Evolutionary conservation across 2,329 filamentous ascomycete species (phyloP).

Genomic region (Aspergillus puulaauensis): DNA sequence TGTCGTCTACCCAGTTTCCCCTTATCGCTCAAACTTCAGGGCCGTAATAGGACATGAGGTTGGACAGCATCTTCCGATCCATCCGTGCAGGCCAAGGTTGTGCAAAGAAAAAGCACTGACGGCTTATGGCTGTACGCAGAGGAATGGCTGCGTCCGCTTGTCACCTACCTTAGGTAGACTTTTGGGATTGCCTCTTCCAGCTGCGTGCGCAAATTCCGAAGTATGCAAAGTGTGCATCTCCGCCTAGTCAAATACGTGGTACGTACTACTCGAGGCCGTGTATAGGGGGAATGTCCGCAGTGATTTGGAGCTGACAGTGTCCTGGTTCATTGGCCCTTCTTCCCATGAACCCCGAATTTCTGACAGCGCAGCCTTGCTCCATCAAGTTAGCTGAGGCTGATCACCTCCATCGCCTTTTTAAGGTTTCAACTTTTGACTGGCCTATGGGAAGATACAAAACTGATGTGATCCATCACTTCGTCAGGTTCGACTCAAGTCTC

Average conservation of each 20-base stretch:
- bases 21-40: neutral
- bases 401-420: neutral
- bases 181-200: conserved; percentile 23
- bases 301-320: neutral
- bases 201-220: conserved; percentile 19
- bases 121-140: neutral
- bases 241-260: conserved; percentile 6
- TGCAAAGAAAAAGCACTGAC: neutral
- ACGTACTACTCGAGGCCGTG: neutral
- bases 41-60: neutral
- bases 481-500: conserved; percentile 2
- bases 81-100: neutral
- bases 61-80: neutral
- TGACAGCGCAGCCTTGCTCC: conserved; percentile 5
- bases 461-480: conserved; percentile 13
- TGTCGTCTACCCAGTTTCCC: neutral
- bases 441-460: neutral
- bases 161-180: neutral
- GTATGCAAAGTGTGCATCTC: conserved; percentile 9
- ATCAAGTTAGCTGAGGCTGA: conserved; percentile 8
- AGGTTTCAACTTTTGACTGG: neutral
- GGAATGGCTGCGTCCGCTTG: conserved; percentile 2
- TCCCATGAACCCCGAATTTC: neutral
- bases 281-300: neutral
- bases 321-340: neutral